Percentiles rank a stretch among this genome's conserved stretches.
Conservation (phyloP, 2,329 filamentous ascomycete species). For the Ophiobolus disseminans region DNA sequence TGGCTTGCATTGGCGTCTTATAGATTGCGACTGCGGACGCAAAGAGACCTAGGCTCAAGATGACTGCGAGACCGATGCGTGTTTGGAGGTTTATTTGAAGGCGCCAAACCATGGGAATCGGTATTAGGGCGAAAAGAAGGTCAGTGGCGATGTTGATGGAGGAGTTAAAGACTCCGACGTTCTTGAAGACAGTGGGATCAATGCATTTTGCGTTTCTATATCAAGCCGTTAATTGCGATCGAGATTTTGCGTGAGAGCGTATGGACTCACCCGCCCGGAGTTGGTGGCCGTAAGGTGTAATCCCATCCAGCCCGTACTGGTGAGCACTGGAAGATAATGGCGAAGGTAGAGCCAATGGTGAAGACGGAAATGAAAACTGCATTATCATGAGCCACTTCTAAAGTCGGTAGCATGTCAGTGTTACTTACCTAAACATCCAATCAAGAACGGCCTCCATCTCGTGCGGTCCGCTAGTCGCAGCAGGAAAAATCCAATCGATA, state of each 20-base stretch:
- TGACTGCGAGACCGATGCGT: slow-evolving; percentile 44
- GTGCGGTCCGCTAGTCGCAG: slow-evolving; percentile 50
- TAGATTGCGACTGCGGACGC: slow-evolving; percentile 33
- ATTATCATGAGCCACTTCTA: not conserved
- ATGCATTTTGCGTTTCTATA: slow-evolving; percentile 29
- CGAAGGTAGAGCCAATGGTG: slow-evolving; percentile 29
- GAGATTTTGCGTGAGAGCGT: too few relatives aligned
- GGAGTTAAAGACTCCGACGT: slow-evolving; percentile 57
- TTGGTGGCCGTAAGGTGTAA: slow-evolving; percentile 27
- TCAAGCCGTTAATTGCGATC: not conserved
- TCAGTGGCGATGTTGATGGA: slow-evolving; percentile 50
- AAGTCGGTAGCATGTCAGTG: not conserved
- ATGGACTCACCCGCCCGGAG: slow-evolving; percentile 16
- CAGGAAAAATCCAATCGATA: slow-evolving; percentile 58
- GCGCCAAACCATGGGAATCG: slow-evolving; percentile 52
- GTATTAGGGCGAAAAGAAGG: slow-evolving; percentile 50
- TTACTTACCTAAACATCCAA: slow-evolving; percentile 51
- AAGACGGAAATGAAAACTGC: slow-evolving; percentile 31
- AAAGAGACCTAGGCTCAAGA: slow-evolving; percentile 49
- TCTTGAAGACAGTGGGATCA: slow-evolving; percentile 51
- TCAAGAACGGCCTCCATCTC: slow-evolving; percentile 49
- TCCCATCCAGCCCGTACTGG: slow-evolving; percentile 57
- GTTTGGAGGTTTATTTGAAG: slow-evolving; percentile 52
- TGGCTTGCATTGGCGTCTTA: slow-evolving; percentile 34
- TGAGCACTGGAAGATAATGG: slow-evolving; percentile 38